Percentiles rank a stretch among this genome's conserved stretches.
These are phyloP conservation scores for Sechiopsis laciniata DNA, from an alignment of 306 rosid genomes.

Conservation along the genomic window DNA sequence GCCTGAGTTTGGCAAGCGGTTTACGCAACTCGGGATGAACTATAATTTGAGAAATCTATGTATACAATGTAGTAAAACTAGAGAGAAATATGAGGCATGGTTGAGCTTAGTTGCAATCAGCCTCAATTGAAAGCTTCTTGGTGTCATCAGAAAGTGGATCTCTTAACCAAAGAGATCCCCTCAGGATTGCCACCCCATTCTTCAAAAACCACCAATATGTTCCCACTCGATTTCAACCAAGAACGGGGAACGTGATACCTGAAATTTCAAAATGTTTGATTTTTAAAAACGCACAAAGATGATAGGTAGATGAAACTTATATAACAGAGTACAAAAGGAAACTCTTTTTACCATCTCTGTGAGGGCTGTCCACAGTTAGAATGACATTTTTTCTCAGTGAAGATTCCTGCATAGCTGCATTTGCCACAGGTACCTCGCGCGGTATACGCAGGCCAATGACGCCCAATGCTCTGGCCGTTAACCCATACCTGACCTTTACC, in stretches of 20 bases:
- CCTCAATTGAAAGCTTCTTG: constrained; percentile 53
- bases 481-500: constrained; percentile 93
- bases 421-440: constrained; percentile 57
- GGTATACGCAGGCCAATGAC: constrained; percentile 76
- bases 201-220: constrained; percentile 73
- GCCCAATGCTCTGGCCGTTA: constrained; percentile 85
- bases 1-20: background rate
- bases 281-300: too few species aligned
- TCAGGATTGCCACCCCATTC: constrained; percentile 86
- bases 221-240: constrained; percentile 65
- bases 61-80: constrained; percentile 6
- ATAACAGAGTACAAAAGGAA: background rate
- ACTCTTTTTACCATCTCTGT: constrained; percentile 75
- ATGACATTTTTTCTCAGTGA: constrained; percentile 53
- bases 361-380: constrained; percentile 71
- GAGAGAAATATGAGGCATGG: constrained; percentile 22
- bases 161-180: constrained; percentile 60
- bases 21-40: constrained; percentile 12
- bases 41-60: background rate
- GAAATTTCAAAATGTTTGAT: constrained; percentile 15
- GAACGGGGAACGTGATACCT: constrained; percentile 95
- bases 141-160: constrained; percentile 51
- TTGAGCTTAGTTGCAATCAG: constrained; percentile 43
- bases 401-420: constrained; percentile 74
- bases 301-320: background rate